Evolutionary conservation across 164 flowering plant species (phyloP).

Genomic region (Hamamelis virginiana): DNA sequence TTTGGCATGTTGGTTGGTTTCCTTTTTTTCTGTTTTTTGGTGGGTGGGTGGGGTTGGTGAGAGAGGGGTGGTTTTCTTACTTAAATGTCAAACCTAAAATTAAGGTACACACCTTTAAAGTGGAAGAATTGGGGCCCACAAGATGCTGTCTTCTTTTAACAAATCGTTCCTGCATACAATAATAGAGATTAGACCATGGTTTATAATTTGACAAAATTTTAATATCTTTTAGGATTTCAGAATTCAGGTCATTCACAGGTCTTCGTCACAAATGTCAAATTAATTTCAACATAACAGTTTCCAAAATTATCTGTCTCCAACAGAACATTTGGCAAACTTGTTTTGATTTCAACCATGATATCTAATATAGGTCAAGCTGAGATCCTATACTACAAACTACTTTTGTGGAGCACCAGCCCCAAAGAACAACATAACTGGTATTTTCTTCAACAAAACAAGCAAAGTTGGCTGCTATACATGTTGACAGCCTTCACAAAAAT

Average conservation of each 20-base stretch:
- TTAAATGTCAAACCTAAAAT: not conserved
- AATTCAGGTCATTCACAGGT: not conserved
- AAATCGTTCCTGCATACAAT: constrained; percentile 72
- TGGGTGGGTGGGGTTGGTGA: not conserved
- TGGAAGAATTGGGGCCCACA: constrained; percentile 82
- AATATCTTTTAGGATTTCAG: not conserved
- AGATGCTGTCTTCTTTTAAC: constrained; percentile 87
- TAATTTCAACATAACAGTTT: too few relatives aligned
- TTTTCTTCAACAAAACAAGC: too few relatives aligned
- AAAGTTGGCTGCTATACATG: too few relatives aligned
- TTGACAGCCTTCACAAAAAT: too few relatives aligned
- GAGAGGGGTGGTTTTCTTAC: too few relatives aligned
- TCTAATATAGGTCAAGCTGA: not conserved
- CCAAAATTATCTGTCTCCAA: too few relatives aligned
- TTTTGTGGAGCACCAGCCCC: too few relatives aligned
- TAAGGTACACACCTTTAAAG: constrained; percentile 61
- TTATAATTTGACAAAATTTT: not conserved
- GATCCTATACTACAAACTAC: not conserved
- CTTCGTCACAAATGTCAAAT: not conserved
- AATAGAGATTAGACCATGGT: not conserved
- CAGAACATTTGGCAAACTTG: not conserved
- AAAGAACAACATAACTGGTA: too few relatives aligned
- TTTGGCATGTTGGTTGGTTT: not conserved
- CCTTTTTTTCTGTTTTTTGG: not conserved
- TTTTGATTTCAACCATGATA: not conserved